Percentiles rank a stretch among this genome's conserved stretches.
Conservation (phyloP, 257 asterid species). For the Solanum etuberosum region DNA sequence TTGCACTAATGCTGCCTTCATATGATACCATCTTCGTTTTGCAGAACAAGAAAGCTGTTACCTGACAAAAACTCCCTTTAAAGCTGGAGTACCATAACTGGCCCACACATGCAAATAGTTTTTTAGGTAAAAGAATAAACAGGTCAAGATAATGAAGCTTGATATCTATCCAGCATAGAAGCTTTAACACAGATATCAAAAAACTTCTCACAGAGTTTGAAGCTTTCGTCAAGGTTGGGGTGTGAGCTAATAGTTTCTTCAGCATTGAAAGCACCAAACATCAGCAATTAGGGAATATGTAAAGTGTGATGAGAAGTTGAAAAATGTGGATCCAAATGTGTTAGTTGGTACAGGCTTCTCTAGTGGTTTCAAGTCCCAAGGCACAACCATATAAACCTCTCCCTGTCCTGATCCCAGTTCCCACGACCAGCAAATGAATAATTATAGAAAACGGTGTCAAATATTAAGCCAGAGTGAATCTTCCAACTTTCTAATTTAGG, state of each 20-base stretch:
- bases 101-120: conserved; percentile 79
- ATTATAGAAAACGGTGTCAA: neutral
- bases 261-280: conserved; percentile 45
- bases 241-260: conserved; percentile 57
- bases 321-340: neutral
- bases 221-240: conserved; percentile 58
- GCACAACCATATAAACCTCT: neutral
- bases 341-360: neutral
- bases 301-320: neutral
- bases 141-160: neutral
- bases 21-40: no score
- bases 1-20: neutral
- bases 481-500: neutral
- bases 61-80: conserved; percentile 98
- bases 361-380: neutral
- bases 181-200: neutral
- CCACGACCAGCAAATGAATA: neutral
- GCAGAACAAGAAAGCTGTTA: conserved; percentile 14
- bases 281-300: neutral
- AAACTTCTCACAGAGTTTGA: conserved; percentile 46
- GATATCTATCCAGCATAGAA: neutral
- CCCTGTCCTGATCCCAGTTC: neutral
- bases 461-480: neutral
- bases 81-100: conserved; percentile 87
- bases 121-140: conserved; percentile 2